A percentile compares a stretch with the other conserved stretches of the same genome.
phyloP scores from a whole-genome alignment of 805 yeast genomes.

The Wickerhamiella slavikovae region DNA sequence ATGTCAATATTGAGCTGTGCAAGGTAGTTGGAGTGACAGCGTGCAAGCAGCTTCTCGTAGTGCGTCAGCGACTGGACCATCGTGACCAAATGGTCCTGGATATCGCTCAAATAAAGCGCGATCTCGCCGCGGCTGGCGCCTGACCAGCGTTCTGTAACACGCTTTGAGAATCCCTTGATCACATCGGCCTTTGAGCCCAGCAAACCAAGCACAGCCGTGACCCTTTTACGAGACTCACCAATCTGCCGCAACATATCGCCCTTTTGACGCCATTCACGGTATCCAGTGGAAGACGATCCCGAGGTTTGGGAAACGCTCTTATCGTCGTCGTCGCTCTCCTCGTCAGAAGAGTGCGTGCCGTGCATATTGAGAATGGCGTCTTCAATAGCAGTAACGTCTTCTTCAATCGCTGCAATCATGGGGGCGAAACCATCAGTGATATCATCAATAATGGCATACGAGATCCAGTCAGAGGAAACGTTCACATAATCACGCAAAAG shows the following conservation, averaged over 20 bases:
- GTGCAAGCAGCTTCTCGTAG: slow-evolving; percentile 77
- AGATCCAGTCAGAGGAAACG: slow-evolving; percentile 90
- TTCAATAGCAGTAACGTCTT: slow-evolving; percentile 86
- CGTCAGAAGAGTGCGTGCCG: slow-evolving; percentile 33
- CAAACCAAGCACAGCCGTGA: slow-evolving; percentile 71
- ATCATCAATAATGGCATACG: slow-evolving; percentile 90
- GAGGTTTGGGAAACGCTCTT: slow-evolving; percentile 14
- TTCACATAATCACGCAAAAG: slow-evolving; percentile 70
- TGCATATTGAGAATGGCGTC: slow-evolving; percentile 80
- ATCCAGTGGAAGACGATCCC: slow-evolving; percentile 18
- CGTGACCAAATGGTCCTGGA: slow-evolving; percentile 92
- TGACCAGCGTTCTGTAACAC: slow-evolving; percentile 73
- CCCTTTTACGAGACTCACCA: slow-evolving; percentile 87
- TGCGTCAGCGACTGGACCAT: slow-evolving; percentile 93
- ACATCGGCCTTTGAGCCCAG: slow-evolving; percentile 92
- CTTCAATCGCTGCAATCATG: slow-evolving; percentile 81
- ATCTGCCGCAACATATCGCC: slow-evolving; percentile 90
- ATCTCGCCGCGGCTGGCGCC: slow-evolving; percentile 68
- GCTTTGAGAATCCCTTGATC: slow-evolving; percentile 82
- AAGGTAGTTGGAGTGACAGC: slow-evolving; percentile 89
- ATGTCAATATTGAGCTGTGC: slow-evolving; percentile 95
- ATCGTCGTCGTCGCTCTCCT: slow-evolving; percentile 21
- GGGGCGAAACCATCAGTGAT: slow-evolving; percentile 97
- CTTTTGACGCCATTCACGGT: slow-evolving; percentile 67
- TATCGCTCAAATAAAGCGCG: slow-evolving; percentile 88